Evolutionary conservation across 106 monocot species (phyloP).

Genomic region (Phalaenopsis aphrodite): DNA sequence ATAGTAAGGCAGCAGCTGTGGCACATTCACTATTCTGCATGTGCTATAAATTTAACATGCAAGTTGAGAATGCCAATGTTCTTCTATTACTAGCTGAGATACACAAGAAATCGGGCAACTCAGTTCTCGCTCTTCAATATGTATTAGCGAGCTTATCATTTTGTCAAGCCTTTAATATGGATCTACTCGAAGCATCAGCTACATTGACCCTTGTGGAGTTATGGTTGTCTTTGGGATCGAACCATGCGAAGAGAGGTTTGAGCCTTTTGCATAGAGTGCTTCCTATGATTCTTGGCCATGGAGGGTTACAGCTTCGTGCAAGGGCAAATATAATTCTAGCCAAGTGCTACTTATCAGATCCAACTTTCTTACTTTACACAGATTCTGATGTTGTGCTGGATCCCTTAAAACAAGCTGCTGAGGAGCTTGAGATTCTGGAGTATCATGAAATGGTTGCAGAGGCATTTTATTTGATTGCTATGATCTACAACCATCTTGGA

Average conservation of each 20-base stretch:
- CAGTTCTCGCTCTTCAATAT: slow-evolving; percentile 72
- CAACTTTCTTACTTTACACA: slow-evolving; percentile 53
- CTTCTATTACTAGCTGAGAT: slow-evolving; percentile 96
- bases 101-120: slow-evolving; percentile 94
- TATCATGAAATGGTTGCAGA: slow-evolving; percentile 88
- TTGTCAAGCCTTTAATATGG: slow-evolving; percentile 89
- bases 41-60: slow-evolving; percentile 91
- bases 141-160: slow-evolving; percentile 85
- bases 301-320: slow-evolving; percentile 80
- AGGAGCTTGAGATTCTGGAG: slow-evolving; percentile 76
- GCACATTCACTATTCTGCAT: slow-evolving; percentile 72
- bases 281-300: slow-evolving; percentile 94
- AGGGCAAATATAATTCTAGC: slow-evolving; percentile 68
- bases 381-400: slow-evolving; percentile 55
- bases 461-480: slow-evolving; percentile 76
- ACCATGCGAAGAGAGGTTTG: slow-evolving; percentile 63
- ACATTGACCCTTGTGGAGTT: slow-evolving; percentile 71
- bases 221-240: slow-evolving; percentile 83
- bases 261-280: slow-evolving; percentile 44
- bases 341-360: slow-evolving; percentile 67
- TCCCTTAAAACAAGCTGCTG: slow-evolving; percentile 72
- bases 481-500: slow-evolving; percentile 56
- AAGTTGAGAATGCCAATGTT: slow-evolving; percentile 80
- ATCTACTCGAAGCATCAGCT: slow-evolving; percentile 93
- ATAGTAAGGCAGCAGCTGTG: slow-evolving; percentile 74